Evolutionary conservation across 148 eudicot genomes (phyloP), one percentile per base, ranked within the genome.

Genomic region (Selenicereus undatus): DNA sequence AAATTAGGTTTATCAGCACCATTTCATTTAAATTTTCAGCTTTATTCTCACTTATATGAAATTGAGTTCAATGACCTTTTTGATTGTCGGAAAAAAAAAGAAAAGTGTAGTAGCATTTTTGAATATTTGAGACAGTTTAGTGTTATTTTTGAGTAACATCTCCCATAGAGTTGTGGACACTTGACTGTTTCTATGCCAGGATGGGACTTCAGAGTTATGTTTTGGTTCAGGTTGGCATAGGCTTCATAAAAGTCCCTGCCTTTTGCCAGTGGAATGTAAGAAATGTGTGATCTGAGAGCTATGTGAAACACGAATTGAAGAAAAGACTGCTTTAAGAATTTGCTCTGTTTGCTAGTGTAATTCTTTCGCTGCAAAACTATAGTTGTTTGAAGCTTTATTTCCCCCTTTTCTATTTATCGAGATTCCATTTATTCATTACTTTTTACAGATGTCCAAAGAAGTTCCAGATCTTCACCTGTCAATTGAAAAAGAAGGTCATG

Each of bases 401-500:
- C 11, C 27, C 58, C 27, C 65, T 30, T 26, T 68, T 16, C 11
- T 75, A 3, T 76, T 70, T 58, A 36, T 4, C 45, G n/a, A 8
- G 35, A 45, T 35, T 56, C 21, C 14, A 62, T 78, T 66, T 78
- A 20, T 22, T 74, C 24, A 45, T 17, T 39, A 10, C 43, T 64
- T 65, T 32, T 65, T 27, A 71, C 90, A 95, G 98, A 91, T 93
- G 16, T 84, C 90, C 11, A 93, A 86, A 85, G 88, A 89, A 86
- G 91, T 85, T 71, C 92, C 97, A 1, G 89, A 79, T 66, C 85
- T 85, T 51, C 71, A 78, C 21, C 42, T 91, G 58, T 88, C 90
- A 75, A 83, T 93, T 27, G 97, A 95, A 86, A 86, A 87, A 24
- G 95, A 92, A 86, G 97, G 97, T 48, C 90, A 88, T 52, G 86